Base-by-base conservation (phyloP, 768 basidiomycete genomes). In the Rhizopogon vulgaris region DNA sequence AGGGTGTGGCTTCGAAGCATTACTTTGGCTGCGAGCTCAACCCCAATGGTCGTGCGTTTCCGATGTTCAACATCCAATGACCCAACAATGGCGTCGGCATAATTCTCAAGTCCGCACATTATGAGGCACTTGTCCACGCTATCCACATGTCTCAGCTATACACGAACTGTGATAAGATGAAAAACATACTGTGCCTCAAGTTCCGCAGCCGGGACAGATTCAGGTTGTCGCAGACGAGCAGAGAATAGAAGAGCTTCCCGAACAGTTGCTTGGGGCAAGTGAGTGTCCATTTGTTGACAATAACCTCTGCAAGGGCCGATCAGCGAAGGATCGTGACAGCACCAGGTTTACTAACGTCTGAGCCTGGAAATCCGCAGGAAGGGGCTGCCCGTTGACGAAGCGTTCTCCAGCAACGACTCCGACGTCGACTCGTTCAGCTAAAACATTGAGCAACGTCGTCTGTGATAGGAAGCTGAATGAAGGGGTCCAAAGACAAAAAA, bases 211-310 rank as follows among this genome's bases (percentile, higher is more conserved):
- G 87, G 71, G 2, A 90, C 83, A 1, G 75, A 73, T 1, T 74
- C 63, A 0, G 88, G 88, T 62, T 92, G 91, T 32, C 90, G 84
- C 32, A 93, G 72, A 48, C 77, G 80, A 3, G 90, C 91, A 1
- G 90, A 92, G 69, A 90, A 86, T 38, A 80, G 68, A 8, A 94
- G 71, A 1, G 90, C 89, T 61, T 94, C 89, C 25, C 87, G 79
- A 12, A 94, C 90, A 6, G 89, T 93, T 2, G 81, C 69, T 7
- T 83, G 81, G 24, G 82, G 77, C 17, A 86, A 75, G 68, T 94
- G 92, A 0, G 83, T 85, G 58, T 91, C 90, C 74, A 80, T 80
- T 62, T 95, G 93, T 61, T 94, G 90, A 54, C 84, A 86, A 60
- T 90, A 92, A 0, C 87, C 89, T 41, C 82, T 84, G 32, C 7